Evolutionary conservation across 2,329 filamentous ascomycete genomes (phyloP).

Genomic region (Biscogniauxia mediterranea): DNA sequence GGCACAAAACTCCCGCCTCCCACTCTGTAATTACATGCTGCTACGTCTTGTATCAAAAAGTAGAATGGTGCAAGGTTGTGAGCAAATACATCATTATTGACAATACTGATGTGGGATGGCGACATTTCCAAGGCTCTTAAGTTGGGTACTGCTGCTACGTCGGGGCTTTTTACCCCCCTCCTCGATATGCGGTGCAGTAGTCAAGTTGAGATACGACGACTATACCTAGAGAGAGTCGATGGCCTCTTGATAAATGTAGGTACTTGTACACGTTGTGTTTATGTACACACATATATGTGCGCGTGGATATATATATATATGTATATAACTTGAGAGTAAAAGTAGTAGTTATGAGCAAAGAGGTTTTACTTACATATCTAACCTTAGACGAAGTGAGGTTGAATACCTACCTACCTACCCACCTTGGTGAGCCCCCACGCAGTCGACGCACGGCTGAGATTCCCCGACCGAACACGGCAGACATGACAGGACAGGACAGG

Average conservation of each 20-base stretch:
- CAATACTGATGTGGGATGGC: neutral
- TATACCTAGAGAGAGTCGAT: neutral
- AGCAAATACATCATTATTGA: neutral
- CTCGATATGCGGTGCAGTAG: neutral
- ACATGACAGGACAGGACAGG: neutral
- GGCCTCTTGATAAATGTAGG: neutral
- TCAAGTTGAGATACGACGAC: neutral
- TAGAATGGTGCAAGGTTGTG: neutral
- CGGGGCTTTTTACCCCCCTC: too few species aligned
- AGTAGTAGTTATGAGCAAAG: neutral
- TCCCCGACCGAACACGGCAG: neutral
- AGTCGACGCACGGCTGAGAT: neutral
- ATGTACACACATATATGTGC: too few species aligned
- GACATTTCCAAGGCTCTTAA: neutral
- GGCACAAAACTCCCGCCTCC: neutral
- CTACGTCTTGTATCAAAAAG: neutral
- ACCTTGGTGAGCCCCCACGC: neutral
- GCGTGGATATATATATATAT: too few species aligned
- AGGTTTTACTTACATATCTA: neutral
- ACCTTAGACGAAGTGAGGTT: neutral
- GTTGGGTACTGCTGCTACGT: neutral
- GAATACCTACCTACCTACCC: neutral
- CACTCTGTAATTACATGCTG: neutral
- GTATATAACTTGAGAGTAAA: too few species aligned
- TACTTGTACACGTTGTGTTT: too few species aligned